Base-by-base conservation (phyloP, 345 rosid genomes). In the Cardamine occulta region DNA sequence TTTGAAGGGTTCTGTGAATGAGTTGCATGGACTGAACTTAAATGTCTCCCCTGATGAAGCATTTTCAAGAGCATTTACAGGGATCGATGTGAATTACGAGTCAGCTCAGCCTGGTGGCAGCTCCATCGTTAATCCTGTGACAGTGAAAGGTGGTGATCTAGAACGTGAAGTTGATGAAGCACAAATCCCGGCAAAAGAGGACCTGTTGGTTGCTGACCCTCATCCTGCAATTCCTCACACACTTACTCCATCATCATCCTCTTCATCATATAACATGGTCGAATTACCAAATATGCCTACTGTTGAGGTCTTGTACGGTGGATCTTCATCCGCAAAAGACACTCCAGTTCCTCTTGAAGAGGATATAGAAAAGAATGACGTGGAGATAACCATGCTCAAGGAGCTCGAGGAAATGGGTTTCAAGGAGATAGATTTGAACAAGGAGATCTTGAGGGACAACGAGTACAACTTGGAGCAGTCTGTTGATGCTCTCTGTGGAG, bases 371-470 rank as follows among this genome's bases (percentile, higher is more conserved):
- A 75, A 74, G 40, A 70, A 72, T 47, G 76, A 42, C 14, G 70
- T 82, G 14, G 96, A 88, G 88, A 53, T 51, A 68, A 53, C 66
- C 4, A 90, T 93, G 42, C 93, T 93, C 13, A 89, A 82, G 83
- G 97, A 93, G 73, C 94, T 93, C 0, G 93, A 87, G 74, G 89
- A 86, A 56, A 95, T 95, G 99, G 99, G 99, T 51, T 92, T 95
- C 85, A 90, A 85, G 86, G 90, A 89, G 85, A 80, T 88, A 14
- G 90, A 88, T 80, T 49, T 90, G 85, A 91, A 96, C 88, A 92
- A 88, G 86, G 94, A 90, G 84, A 74, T 91, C 21, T 68, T 93
- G 82, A 85, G 94, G 88, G 76, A 65, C 77, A 91, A 90, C 8
- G 85, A 86, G 48, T 96, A 88, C 73, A 68, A 93, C 83, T 66